Conservation (phyloP, 805 yeast genomes). For the Teunomyces panamensis region DNA sequence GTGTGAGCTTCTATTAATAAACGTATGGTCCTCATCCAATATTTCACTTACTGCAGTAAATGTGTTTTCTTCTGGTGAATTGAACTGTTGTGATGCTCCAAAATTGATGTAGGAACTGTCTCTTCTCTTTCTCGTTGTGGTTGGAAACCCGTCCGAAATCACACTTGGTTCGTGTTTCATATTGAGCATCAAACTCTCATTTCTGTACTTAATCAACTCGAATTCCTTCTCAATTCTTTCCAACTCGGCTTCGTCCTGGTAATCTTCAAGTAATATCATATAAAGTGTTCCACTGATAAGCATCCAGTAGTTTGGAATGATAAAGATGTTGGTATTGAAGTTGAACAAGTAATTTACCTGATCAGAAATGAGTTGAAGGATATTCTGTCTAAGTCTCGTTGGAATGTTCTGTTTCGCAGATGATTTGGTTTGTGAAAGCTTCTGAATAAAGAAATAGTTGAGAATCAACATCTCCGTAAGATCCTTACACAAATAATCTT, state of each 20-base stretch:
- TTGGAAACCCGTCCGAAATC: not conserved
- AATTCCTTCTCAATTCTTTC: conserved; percentile 44
- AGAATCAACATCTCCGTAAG: conserved; percentile 58
- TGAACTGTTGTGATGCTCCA: conserved; percentile 1
- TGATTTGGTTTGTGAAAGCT: not conserved
- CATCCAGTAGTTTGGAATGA: conserved; percentile 64
- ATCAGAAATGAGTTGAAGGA: conserved; percentile 26
- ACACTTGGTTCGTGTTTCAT: conserved; percentile 15
- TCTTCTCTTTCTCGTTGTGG: conserved; percentile 1
- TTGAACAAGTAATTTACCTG: conserved; percentile 43
- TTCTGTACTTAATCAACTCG: conserved; percentile 61
- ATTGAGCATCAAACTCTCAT: conserved; percentile 66
- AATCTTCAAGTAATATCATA: conserved; percentile 29
- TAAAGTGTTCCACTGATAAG: conserved; percentile 48
- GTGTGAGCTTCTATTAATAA: conserved; percentile 20
- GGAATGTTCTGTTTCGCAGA: conserved; percentile 4
- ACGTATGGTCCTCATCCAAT: conserved; percentile 13
- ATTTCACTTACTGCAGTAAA: not conserved
- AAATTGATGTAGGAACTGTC: conserved; percentile 1
- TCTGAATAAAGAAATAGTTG: conserved; percentile 33
- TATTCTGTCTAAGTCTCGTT: conserved; percentile 20
- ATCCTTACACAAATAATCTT: conserved; percentile 61
- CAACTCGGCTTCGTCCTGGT: conserved; percentile 19
- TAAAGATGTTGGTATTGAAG: conserved; percentile 55
- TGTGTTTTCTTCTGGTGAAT: conserved; percentile 1